Evolutionary conservation across 2,329 filamentous ascomycete species (phyloP), one percentile per base, ranked within the genome.

Genomic region (Aspergillus ustus): DNA sequence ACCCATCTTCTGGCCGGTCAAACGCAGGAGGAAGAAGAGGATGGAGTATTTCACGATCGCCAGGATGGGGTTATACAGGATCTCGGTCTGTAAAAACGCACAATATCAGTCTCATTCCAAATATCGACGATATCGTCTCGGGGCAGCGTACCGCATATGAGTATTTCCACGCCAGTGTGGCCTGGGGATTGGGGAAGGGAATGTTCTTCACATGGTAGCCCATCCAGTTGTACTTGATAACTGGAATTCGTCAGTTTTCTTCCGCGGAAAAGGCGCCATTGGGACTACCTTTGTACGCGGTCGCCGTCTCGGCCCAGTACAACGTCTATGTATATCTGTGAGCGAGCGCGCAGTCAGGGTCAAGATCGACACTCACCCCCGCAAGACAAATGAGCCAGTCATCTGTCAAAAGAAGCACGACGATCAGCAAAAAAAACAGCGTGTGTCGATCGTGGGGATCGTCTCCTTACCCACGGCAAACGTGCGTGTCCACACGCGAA

Each of bases 1-100:
- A 54, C 63, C 3, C 67, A 72, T n/a, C 19, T 60, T 60, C 34
- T 50, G 70, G n/a, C 64, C 69, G 11, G 73, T 68, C 1, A 75
- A 63, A 31, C 73, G 71, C 8, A 65, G 71, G 22, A 74, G 64
- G 55, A 75, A 75, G 5, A 72, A 13, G 13, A 75, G 60, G 11
- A 75, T 70, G 0, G 72, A 74, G 2, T 71, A 15, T 55, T 75
- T 75, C 15, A 74, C 63, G 25, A 73, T 52, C 3, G 72, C 68
- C 31, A 75, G 62, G 19, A 67, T 65, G 9, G 72, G 69, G 46
- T 72, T 74, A 61, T 75, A 75, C 28, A 75, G 22, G 3, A 74
- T 56, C 51, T 74, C 51, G 5, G 57, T 55, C 57, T 60, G 9
- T 44, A 25, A 25, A 5, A 25, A 25, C 4, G 7, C 13, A 40